phyloP scores from a whole-genome alignment of 306 rosid genomes.

The Fragaria ananassa region DNA sequence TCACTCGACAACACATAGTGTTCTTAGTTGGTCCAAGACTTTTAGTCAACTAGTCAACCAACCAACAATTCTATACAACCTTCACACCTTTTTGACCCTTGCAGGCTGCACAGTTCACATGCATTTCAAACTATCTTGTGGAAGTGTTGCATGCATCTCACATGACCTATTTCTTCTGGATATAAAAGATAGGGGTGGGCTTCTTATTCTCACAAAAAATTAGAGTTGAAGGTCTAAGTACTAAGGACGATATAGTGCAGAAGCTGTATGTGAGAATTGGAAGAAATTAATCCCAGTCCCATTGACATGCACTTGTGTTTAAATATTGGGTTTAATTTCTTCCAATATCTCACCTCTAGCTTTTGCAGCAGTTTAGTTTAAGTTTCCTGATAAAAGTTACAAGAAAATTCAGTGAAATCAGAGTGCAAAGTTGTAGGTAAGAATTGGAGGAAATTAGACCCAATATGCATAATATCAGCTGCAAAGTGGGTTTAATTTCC shows the following conservation, averaged over 20 bases:
- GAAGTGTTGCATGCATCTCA: background rate
- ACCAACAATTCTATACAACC: background rate
- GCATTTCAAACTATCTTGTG: background rate
- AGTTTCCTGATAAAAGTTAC: background rate
- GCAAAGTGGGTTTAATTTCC: background rate
- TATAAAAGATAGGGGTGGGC: background rate
- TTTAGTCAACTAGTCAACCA: background rate
- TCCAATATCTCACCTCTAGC: slow-evolving; percentile 6
- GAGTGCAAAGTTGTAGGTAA: background rate
- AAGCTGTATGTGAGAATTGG: slow-evolving; percentile 2
- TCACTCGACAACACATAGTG: background rate
- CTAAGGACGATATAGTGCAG: background rate
- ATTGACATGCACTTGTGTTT: background rate
- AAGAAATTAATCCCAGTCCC: background rate
- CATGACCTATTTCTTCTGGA: background rate
- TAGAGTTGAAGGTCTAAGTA: background rate
- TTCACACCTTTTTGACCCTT: slow-evolving; percentile 4
- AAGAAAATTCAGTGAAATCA: background rate
- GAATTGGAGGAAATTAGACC: background rate
- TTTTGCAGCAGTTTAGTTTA: background rate
- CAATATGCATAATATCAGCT: background rate
- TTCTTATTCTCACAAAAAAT: background rate
- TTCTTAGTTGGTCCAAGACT: background rate
- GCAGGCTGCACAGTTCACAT: background rate
- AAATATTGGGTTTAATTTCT: background rate